Conservation (phyloP, 192 early-diverging fungal genomes). For the Phycomyces nitens region DNA sequence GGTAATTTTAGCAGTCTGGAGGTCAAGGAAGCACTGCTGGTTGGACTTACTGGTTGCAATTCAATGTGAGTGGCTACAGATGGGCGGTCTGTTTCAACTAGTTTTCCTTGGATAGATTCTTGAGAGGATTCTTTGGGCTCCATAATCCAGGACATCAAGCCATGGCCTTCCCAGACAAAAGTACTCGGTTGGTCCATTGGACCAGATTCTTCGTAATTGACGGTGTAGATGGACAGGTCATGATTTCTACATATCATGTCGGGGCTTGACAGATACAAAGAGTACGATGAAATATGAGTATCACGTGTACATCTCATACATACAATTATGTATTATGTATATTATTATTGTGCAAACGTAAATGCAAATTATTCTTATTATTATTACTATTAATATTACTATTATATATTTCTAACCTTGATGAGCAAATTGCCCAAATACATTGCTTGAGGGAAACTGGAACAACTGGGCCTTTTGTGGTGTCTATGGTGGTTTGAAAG, state of each 20-base stretch:
- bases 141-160: slow-evolving; percentile 35
- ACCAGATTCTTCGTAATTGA: slow-evolving; percentile 28
- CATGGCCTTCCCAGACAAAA: slow-evolving; percentile 37
- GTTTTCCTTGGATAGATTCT: slow-evolving; percentile 12
- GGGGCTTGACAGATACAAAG: slow-evolving; percentile 25
- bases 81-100: background rate
- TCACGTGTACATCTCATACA: slow-evolving; percentile 16
- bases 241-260: slow-evolving; percentile 35
- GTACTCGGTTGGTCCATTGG: background rate
- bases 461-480: slow-evolving; percentile 1
- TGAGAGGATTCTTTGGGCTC: slow-evolving; percentile 11
- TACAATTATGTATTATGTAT: slow-evolving; percentile 5
- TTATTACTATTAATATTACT: no score
- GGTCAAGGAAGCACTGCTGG: background rate
- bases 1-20: background rate
- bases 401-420: slow-evolving; percentile 33
- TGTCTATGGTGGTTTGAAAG: slow-evolving; percentile 9
- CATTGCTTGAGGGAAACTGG: slow-evolving; percentile 29
- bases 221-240: slow-evolving; percentile 34
- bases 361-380: no score
- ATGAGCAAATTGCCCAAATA: slow-evolving; percentile 33
- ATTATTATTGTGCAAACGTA: no score
- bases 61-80: slow-evolving; percentile 19
- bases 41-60: slow-evolving; percentile 29
- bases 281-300: slow-evolving; percentile 6